A percentile compares a stretch with the other conserved stretches of the same genome.
phyloP scores from a whole-genome alignment of 441 rosid genomes.

The Pelargonium cotyledonis region DNA sequence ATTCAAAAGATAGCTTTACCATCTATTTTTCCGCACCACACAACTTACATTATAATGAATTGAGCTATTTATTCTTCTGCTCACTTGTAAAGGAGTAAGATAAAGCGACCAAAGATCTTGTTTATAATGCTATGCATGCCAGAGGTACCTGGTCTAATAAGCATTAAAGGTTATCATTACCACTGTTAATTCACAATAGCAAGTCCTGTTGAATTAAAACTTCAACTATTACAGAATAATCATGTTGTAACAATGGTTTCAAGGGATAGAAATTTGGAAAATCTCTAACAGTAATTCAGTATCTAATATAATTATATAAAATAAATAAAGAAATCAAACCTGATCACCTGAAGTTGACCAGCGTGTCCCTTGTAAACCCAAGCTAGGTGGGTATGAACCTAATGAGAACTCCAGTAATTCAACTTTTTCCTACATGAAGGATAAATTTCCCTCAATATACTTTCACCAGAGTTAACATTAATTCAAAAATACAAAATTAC shows the following conservation, averaged over 20 bases:
- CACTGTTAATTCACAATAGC: neutral
- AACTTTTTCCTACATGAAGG: conserved; percentile 53
- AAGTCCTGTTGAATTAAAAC: neutral
- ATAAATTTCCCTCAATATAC: conserved; percentile 14
- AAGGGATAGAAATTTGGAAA: neutral
- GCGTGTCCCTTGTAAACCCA: conserved; percentile 74
- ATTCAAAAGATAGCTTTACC: too few relatives aligned
- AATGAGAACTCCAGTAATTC: conserved; percentile 80
- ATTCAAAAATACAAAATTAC: conserved; percentile 2
- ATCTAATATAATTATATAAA: too few relatives aligned
- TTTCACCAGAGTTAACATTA: conserved; percentile 12
- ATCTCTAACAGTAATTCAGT: too few relatives aligned
- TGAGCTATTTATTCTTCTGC: too few relatives aligned
- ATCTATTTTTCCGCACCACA: too few relatives aligned
- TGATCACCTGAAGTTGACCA: conserved; percentile 83
- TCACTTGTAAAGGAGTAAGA: too few relatives aligned
- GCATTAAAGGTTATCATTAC: neutral
- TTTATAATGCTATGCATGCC: too few relatives aligned
- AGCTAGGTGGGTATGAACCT: conserved; percentile 66
- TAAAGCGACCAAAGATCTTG: too few relatives aligned
- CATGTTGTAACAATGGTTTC: neutral
- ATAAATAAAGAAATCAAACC: conserved; percentile 38
- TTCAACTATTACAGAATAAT: neutral
- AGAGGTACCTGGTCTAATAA: too few relatives aligned
- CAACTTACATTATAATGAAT: too few relatives aligned